A percentile compares a stretch with the other conserved stretches of the same genome.
These are phyloP conservation scores for Trichoderma sp. DNA, from an alignment of 2,329 filamentous ascomycete species.

Conservation along the genomic window DNA sequence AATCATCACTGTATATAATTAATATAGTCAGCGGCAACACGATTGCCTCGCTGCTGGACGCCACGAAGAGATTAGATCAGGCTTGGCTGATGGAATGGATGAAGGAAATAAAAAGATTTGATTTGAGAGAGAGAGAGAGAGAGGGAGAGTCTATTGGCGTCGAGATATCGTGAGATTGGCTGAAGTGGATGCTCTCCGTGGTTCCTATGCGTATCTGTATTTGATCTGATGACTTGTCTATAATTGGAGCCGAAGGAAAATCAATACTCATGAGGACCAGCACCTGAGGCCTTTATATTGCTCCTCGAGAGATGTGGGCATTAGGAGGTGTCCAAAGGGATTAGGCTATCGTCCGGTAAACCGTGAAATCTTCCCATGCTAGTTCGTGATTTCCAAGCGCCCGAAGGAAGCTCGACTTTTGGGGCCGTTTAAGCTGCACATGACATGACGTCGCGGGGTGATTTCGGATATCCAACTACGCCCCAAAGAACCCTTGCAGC, in stretches of 20 bases:
- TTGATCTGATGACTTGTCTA: background rate
- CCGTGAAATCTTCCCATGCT: background rate
- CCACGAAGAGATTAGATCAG: background rate
- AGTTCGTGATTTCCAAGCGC: background rate
- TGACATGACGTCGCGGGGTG: constrained; percentile 16
- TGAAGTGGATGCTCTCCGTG: background rate
- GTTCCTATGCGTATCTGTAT: background rate
- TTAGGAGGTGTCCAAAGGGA: background rate
- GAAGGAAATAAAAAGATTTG: background rate
- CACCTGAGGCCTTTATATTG: background rate
- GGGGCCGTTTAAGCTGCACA: background rate
- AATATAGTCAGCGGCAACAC: background rate
- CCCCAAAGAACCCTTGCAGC: background rate
- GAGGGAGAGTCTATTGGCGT: background rate
- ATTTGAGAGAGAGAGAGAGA: background rate
- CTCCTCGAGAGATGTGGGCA: background rate
- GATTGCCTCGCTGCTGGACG: background rate
- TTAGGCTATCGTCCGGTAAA: background rate
- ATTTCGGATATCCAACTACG: background rate
- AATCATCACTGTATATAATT: constrained; percentile 17
- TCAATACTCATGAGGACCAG: background rate
- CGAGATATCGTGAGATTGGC: background rate
- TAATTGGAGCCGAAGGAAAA: background rate
- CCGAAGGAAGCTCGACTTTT: background rate
- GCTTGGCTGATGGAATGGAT: background rate